Percentiles rank a stretch among this genome's conserved stretches.
Conservation (phyloP, 2,329 filamentous ascomycete species). For the Emergomyces pasteurianus region DNA sequence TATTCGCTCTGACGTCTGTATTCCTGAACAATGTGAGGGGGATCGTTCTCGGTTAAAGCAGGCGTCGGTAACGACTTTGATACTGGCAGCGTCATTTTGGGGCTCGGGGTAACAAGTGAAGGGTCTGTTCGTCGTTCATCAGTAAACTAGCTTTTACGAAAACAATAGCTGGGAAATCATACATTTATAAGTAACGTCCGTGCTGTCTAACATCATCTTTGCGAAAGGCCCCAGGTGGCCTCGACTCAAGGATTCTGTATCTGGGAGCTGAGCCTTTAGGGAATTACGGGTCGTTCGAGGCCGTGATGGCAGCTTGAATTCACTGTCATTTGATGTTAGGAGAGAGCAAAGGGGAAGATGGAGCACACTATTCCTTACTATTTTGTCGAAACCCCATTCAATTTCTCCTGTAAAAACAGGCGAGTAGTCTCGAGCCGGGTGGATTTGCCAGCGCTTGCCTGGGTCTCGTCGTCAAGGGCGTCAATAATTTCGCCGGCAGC, state of each 20-base stretch:
- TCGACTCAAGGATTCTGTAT: slow-evolving; percentile 16
- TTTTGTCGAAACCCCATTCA: slow-evolving; percentile 50
- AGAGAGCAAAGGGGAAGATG: neutral
- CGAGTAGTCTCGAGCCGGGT: slow-evolving; percentile 59
- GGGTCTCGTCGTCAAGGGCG: slow-evolving; percentile 59
- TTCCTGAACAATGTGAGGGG: neutral
- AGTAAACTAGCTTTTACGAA: neutral
- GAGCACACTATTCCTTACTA: slow-evolving; percentile 23
- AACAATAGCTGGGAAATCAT: slow-evolving; percentile 10
- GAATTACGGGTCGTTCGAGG: slow-evolving; percentile 11
- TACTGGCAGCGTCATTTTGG: slow-evolving; percentile 13
- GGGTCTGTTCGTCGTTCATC: slow-evolving; percentile 20
- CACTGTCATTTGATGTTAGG: slow-evolving; percentile 18
- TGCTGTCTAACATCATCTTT: slow-evolving; percentile 40
- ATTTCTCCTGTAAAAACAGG: slow-evolving; percentile 60
- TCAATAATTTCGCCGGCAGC: slow-evolving; percentile 45
- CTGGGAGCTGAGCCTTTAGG: slow-evolving; percentile 5
- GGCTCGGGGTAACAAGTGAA: slow-evolving; percentile 14
- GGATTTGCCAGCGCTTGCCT: slow-evolving; percentile 43
- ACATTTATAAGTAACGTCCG: slow-evolving; percentile 35
- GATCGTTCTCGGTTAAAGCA: slow-evolving; percentile 7
- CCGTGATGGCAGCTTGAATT: slow-evolving; percentile 30
- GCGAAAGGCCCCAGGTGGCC: slow-evolving; percentile 41
- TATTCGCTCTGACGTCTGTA: slow-evolving; percentile 12
- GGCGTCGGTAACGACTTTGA: slow-evolving; percentile 11